Percentiles rank a stretch among this genome's conserved stretches.
These are phyloP conservation scores for Fusarium floridanum DNA, from an alignment of 2,329 filamentous ascomycete genomes.

Conservation along the genomic window DNA sequence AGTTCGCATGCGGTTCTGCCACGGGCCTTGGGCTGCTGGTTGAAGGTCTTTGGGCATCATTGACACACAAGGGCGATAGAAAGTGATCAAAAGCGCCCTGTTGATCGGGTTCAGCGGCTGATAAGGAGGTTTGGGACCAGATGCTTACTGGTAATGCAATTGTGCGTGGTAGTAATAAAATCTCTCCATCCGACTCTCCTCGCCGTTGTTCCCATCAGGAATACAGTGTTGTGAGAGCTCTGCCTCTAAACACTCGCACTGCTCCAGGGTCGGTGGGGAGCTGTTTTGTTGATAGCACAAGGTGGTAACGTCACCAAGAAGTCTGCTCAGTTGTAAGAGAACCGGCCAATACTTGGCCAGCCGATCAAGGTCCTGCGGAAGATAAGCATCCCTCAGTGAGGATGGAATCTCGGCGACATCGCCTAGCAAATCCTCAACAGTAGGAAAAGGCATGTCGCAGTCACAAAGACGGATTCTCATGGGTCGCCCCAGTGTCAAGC, in stretches of 20 bases:
- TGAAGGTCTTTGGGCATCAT: background rate
- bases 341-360: background rate
- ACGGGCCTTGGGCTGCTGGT: background rate
- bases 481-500: background rate
- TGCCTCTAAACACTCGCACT: background rate
- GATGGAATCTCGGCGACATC: background rate
- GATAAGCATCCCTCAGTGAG: background rate
- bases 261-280: background rate
- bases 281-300: background rate
- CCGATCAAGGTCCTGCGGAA: background rate
- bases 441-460: background rate
- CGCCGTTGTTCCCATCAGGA: background rate
- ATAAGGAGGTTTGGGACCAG: background rate
- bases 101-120: background rate
- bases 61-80: background rate
- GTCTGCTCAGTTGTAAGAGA: background rate
- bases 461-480: background rate
- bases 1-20: background rate
- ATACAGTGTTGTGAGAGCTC: background rate
- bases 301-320: background rate
- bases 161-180: background rate
- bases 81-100: background rate
- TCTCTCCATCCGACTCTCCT: background rate
- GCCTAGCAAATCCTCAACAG: background rate
- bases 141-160: background rate